These are phyloP conservation scores for Vickermania spadyakhi DNA, from an alignment of 208 protist genomes.

Conservation along the genomic window DNA sequence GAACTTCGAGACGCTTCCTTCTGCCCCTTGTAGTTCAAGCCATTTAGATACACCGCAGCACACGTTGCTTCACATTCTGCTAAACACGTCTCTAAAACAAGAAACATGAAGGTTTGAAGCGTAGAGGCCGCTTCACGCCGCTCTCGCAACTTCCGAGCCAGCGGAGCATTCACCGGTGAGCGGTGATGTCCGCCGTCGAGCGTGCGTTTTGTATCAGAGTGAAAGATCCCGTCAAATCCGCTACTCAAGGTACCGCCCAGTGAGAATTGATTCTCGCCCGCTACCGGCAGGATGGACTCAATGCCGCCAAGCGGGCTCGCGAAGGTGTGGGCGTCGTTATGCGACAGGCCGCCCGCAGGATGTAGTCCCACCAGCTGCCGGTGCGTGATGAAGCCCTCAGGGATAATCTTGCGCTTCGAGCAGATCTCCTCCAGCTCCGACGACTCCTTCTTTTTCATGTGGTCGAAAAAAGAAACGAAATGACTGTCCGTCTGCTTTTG, in stretches of 20 bases:
- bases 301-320: not conserved
- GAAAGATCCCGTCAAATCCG: not conserved
- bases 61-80: constrained; percentile 31
- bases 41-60: constrained; percentile 52
- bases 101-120: constrained; percentile 52
- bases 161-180: not conserved
- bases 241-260: not conserved
- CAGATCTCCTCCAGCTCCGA: constrained; percentile 9
- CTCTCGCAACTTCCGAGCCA: constrained; percentile 6
- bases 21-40: constrained; percentile 3
- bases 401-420: constrained; percentile 8
- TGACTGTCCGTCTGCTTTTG: constrained; percentile 23
- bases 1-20: not conserved
- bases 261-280: not conserved
- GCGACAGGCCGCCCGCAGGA: not conserved
- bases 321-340: not conserved
- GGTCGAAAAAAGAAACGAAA: constrained; percentile 53
- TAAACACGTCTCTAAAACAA: constrained; percentile 52
- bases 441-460: constrained; percentile 35
- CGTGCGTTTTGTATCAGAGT: not conserved
- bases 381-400: constrained; percentile 4
- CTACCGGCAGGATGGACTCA: not conserved
- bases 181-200: not conserved
- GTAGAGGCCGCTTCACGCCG: constrained; percentile 16
- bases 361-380: not conserved